Evolutionary conservation across 371 early-diverging fungal genomes (phyloP).

Genomic region (Catenaria anguillulae): DNA sequence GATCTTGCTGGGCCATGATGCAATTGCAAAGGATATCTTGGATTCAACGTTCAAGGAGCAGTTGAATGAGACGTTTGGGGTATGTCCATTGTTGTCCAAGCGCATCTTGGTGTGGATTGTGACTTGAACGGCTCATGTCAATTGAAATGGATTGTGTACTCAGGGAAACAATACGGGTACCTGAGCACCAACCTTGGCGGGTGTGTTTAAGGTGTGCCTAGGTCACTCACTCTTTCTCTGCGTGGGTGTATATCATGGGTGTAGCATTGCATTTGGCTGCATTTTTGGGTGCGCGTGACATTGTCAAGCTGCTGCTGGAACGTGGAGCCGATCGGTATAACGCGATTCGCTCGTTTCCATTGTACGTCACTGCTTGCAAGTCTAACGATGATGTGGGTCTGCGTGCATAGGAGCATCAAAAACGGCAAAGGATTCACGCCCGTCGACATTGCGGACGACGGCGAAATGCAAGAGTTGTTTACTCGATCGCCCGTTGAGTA

Average conservation of each 20-base stretch:
- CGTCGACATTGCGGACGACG: constrained; percentile 15
- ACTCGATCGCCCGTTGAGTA: background rate
- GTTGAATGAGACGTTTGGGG: constrained; percentile 28
- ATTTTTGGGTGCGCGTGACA: constrained; percentile 30
- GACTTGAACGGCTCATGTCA: background rate
- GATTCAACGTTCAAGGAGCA: constrained; percentile 41
- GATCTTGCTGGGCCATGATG: constrained; percentile 35
- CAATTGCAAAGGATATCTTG: constrained; percentile 43
- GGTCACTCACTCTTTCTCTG: background rate
- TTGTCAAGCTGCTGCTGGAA: constrained; percentile 38
- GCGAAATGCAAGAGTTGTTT: constrained; percentile 9
- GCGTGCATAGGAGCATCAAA: constrained; percentile 12
- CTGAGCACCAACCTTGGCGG: too few relatives aligned
- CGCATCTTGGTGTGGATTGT: background rate
- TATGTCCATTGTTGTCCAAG: background rate
- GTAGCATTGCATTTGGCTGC: constrained; percentile 42
- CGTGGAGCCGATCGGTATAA: constrained; percentile 31
- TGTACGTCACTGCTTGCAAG: background rate
- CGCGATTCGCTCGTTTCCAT: background rate
- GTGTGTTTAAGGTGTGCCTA: too few relatives aligned
- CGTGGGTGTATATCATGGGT: too few relatives aligned
- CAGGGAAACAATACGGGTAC: constrained; percentile 17
- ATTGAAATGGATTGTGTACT: fast-evolving
- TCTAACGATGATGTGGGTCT: too few relatives aligned
- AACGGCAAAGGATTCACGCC: constrained; percentile 38